Evolutionary conservation across 2,329 filamentous ascomycete species (phyloP), one percentile per base, ranked within the genome.

Genomic region (Alternaria ventricosa): DNA sequence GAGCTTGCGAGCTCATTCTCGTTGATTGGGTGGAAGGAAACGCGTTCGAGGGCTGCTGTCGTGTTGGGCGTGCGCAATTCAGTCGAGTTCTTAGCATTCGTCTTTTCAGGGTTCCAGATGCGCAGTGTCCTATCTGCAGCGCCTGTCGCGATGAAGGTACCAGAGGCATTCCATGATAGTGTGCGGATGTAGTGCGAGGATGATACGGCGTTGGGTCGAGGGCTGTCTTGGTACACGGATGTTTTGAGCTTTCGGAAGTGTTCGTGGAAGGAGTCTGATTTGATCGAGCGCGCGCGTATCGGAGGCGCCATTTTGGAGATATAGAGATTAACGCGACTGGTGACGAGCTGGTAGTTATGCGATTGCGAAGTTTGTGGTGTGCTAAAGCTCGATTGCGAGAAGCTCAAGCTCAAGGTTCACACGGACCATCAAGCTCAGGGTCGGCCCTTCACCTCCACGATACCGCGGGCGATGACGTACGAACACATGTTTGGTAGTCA

Each of bases 91-190:
- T 90, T 90, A 41, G 92, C 87, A 69, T 91, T 88, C 3, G 89
- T 86, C 73, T 90, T 89, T 70, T 95, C 92, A 1, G 91, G 90
- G 70, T 94, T 94, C 92, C 92, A 95, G 51, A 94, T 90, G 72
- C 92, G 88, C 57, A 95, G 80, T 9, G 87, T 91, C 70, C 87
- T 88, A 74, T 93, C 90, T 23, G 85, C 83, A 6, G 90, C 87
- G 4, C 93, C 94, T 0, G 94, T 96, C 1, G 95, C 95, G 64
- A 98, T 89, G 63, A 96, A 84, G 9, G 88, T 91, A 33, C 95
- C 94, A 0, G 92, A 84, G 0, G 94, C 92, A 69, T 95, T 97
- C 95, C 95, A 98, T 43, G 92, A 90, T 69, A 98, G 90, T 2
- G 91, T 90, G 44, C 92, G 89, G 60, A 96, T 75, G 63, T 71